These are phyloP conservation scores for Neotropicomus parvogracilis DNA, from an alignment of 1,284 basidiomycete genomes.

Conservation along the genomic window DNA sequence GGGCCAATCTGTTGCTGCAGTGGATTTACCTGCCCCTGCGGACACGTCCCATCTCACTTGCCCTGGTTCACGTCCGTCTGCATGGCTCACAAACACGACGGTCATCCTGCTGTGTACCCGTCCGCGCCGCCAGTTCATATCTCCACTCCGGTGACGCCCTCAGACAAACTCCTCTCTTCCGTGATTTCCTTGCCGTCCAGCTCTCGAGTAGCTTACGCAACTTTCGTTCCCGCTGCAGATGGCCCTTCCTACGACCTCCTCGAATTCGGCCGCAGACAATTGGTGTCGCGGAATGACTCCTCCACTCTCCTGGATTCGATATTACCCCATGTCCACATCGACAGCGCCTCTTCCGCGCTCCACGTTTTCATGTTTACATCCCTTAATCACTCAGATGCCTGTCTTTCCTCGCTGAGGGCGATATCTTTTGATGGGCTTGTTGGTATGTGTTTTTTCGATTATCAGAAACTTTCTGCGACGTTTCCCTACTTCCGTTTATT, in stretches of 20 bases:
- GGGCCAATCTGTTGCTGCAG: slow-evolving; percentile 1
- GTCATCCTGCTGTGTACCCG: slow-evolving; percentile 15
- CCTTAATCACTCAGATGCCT: slow-evolving; percentile 30
- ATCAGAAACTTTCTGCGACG: neutral
- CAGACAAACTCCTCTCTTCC: slow-evolving; percentile 37
- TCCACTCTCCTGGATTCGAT: slow-evolving; percentile 44
- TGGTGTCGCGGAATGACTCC: slow-evolving; percentile 40
- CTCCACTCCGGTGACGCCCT: slow-evolving; percentile 34
- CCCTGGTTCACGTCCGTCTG: slow-evolving; percentile 7
- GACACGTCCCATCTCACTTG: slow-evolving; percentile 1
- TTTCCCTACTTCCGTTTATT: neutral
- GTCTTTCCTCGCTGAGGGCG: slow-evolving; percentile 31
- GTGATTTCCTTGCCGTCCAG: slow-evolving; percentile 36
- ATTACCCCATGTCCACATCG: slow-evolving; percentile 48
- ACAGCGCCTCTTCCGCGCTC: slow-evolving; percentile 39
- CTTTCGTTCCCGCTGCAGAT: slow-evolving; percentile 39
- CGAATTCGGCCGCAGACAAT: slow-evolving; percentile 51
- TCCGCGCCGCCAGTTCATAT: slow-evolving; percentile 9
- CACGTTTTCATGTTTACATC: slow-evolving; percentile 55
- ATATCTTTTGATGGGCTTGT: slow-evolving; percentile 46
- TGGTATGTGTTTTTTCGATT: slow-evolving; percentile 40
- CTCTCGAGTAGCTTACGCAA: slow-evolving; percentile 43
- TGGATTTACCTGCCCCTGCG: neutral
- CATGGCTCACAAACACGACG: slow-evolving; percentile 32
- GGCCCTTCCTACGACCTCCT: slow-evolving; percentile 40